Base-by-base conservation (phyloP, 2,329 filamentous ascomycete genomes). In the Fusarium sp. region DNA sequence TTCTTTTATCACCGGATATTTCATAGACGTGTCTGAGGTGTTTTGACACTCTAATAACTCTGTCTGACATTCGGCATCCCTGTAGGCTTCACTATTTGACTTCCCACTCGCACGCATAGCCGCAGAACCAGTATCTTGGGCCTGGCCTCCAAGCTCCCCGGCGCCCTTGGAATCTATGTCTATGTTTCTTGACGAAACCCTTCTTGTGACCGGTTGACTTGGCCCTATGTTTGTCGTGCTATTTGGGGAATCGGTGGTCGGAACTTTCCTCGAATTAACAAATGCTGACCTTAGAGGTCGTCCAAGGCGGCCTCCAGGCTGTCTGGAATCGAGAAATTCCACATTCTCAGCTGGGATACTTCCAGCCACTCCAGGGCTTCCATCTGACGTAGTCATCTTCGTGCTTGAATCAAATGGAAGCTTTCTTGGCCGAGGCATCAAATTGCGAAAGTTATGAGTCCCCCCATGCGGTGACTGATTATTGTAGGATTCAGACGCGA, bases 381-480 rank as follows among this genome's bases (percentile, higher is more conserved):
- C 33, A 20, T 20, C 18, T 27, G 43, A 18, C 27, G 25, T 41
- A 9, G 18, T 13, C 35, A 14, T 36, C 21, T 59, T 69, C 18
- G 48, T 10, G 4, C 33, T 18, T 17, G 56, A 45, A 33, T 51
- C 52, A 41, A 77, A 78, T 5, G 77, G 77, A 13, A 78, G 71
- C 13, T 69, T 66, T 18, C 77, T 74, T 40, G 75, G 76, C 15
- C 41, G 71, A 5, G 77, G 77, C 74, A 78, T 75, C 3, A 72
- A 47, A 37, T 72, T 57, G 20, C 72, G 73, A 51, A 77, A 78
- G 40, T 64, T 43, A n/a, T 51, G 21, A 2, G 23, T 14, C 13
- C 13, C 35, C 8, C 45, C 35, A 15, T 40, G 51, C 5, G 29
- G 17, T 10, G 17, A n/a, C 15, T 50, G 41, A n/a, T 50, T 20